Conservation (phyloP, 2,329 filamentous ascomycete species). For the Fusarium sp. region DNA sequence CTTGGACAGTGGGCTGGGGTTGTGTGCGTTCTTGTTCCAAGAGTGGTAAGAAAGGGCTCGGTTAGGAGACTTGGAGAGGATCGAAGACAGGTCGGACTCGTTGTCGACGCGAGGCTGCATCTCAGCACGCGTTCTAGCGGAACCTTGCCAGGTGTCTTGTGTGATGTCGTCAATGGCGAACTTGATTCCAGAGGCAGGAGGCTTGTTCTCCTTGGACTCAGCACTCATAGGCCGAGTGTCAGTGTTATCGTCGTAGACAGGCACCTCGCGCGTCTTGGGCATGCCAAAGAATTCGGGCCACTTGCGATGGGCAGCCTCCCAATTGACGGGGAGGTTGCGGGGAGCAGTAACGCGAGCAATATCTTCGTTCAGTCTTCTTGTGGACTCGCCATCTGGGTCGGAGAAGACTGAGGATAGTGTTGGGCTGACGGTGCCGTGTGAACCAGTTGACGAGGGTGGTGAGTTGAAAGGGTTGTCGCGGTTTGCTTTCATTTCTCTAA, state of each 20-base stretch:
- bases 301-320: constrained; percentile 60
- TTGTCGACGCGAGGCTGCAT: constrained; percentile 67
- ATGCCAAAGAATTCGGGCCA: constrained; percentile 65
- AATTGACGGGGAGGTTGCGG: constrained; percentile 56
- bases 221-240: constrained; percentile 53
- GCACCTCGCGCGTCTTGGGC: constrained; percentile 50
- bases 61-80: constrained; percentile 56
- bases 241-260: constrained; percentile 48
- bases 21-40: constrained; percentile 46
- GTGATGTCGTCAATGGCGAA: constrained; percentile 58
- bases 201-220: constrained; percentile 61
- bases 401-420: constrained; percentile 66
- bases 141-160: constrained; percentile 54
- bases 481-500: constrained; percentile 65
- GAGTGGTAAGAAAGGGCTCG: constrained; percentile 44
- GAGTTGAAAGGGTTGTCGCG: constrained; percentile 69
- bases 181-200: constrained; percentile 50
- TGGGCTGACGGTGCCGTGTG: constrained; percentile 67
- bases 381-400: constrained; percentile 66
- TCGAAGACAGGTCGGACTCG: constrained; percentile 62
- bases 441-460: constrained; percentile 68
- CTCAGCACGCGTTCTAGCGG: constrained; percentile 58
- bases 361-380: constrained; percentile 62
- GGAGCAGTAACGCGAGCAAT: constrained; percentile 58
- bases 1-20: constrained; percentile 55